These are phyloP conservation scores for Geosmithia morbida DNA, from an alignment of 2,329 filamentous ascomycete species.

Conservation along the genomic window DNA sequence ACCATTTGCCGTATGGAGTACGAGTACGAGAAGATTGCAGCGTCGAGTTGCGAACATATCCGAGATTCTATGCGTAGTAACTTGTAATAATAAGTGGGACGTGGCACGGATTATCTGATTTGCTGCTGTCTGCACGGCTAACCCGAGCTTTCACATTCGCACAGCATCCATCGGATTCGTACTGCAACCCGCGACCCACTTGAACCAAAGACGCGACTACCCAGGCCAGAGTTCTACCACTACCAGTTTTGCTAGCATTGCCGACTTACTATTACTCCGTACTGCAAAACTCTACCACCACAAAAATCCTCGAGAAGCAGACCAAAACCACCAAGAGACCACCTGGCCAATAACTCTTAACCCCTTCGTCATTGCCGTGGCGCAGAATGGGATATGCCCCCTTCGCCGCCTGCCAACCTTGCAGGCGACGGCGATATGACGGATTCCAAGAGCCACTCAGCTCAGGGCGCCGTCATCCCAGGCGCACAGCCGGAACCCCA, in stretches of 20 bases:
- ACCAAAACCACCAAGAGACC: too few relatives aligned
- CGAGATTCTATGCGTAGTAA: too few relatives aligned
- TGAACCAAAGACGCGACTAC: background rate
- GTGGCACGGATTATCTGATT: background rate
- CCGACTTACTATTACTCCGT: background rate
- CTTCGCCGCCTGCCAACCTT: slow-evolving; percentile 7
- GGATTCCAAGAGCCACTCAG: background rate
- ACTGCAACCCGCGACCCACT: background rate
- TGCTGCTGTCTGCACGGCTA: background rate
- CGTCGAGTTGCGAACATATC: too few relatives aligned
- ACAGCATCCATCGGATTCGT: background rate
- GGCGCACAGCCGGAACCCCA: background rate
- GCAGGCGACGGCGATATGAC: background rate
- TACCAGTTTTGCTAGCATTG: too few relatives aligned
- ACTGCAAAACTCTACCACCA: too few relatives aligned
- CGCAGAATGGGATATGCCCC: slow-evolving; percentile 21
- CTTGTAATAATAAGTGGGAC: too few relatives aligned
- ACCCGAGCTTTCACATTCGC: background rate
- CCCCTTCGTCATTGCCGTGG: slow-evolving; percentile 4
- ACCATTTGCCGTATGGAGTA: too few relatives aligned
- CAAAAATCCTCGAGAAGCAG: too few relatives aligned
- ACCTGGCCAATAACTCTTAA: background rate
- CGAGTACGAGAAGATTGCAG: too few relatives aligned
- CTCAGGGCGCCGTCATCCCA: background rate
- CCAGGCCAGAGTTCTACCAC: too few relatives aligned